These are phyloP conservation scores for Mycena galopus DNA, from an alignment of 768 basidiomycete species.

Conservation along the genomic window DNA sequence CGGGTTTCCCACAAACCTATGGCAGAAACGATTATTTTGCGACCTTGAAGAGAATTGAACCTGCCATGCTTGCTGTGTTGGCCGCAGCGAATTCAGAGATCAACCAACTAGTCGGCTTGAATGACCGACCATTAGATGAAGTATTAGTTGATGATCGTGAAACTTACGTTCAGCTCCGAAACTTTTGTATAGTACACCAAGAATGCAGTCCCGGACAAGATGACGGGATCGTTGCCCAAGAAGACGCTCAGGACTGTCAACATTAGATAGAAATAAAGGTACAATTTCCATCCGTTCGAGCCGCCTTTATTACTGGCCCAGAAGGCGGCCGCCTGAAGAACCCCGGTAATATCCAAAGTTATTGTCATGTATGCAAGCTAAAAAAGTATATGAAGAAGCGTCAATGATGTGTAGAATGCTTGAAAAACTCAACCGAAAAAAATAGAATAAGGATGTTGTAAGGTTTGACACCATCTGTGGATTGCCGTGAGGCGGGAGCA, in stretches of 20 bases:
- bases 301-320: slow-evolving; percentile 89
- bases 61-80: slow-evolving; percentile 79
- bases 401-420: too few relatives aligned
- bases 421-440: too few relatives aligned
- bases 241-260: slow-evolving; percentile 82
- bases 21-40: not conserved
- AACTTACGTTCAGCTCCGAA: slow-evolving; percentile 48
- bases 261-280: slow-evolving; percentile 86
- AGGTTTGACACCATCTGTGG: slow-evolving; percentile 79
- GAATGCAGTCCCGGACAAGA: slow-evolving; percentile 92
- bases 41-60: not conserved
- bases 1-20: slow-evolving; percentile 85
- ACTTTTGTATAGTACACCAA: slow-evolving; percentile 88
- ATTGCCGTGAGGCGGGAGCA: not conserved
- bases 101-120: slow-evolving; percentile 72
- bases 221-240: slow-evolving; percentile 91
- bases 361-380: too few relatives aligned
- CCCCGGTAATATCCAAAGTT: too few relatives aligned
- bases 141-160: not conserved
- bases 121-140: slow-evolving; percentile 40
- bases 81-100: slow-evolving; percentile 84
- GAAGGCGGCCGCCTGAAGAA: slow-evolving; percentile 89
- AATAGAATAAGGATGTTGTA: slow-evolving; percentile 96
- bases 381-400: too few relatives aligned
- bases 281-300: slow-evolving; percentile 76